These are phyloP conservation scores for Kazachstania sp. DNA, from an alignment of 1,139 yeast species.

Conservation along the genomic window DNA sequence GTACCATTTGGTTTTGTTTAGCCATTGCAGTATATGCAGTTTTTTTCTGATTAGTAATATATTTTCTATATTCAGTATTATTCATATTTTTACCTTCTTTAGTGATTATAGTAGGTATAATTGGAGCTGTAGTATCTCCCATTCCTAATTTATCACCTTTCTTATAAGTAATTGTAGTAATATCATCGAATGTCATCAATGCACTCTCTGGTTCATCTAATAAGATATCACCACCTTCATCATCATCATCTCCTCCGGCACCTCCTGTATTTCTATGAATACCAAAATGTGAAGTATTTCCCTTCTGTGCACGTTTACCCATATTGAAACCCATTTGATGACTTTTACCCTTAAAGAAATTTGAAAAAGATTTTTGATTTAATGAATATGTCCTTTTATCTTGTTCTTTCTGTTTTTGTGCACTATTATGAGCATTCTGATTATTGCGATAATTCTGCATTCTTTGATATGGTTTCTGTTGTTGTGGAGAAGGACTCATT, in stretches of 20 bases:
- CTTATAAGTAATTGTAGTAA: slow-evolving; percentile 52
- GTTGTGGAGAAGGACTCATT: slow-evolving; percentile 7
- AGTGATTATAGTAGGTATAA: slow-evolving; percentile 54
- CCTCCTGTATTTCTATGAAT: slow-evolving; percentile 5
- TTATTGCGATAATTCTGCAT: slow-evolving; percentile 4
- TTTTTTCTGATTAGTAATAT: slow-evolving; percentile 60
- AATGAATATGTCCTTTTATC: slow-evolving; percentile 16
- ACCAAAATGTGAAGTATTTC: slow-evolving; percentile 5
- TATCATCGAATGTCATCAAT: slow-evolving; percentile 52
- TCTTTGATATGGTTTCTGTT: slow-evolving; percentile 15
- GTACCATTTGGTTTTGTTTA: slow-evolving; percentile 19
- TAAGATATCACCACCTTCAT: slow-evolving; percentile 44
- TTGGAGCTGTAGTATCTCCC: slow-evolving; percentile 55
- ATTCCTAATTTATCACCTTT: slow-evolving; percentile 54
- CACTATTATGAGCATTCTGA: slow-evolving; percentile 9
- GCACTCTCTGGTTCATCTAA: slow-evolving; percentile 39
- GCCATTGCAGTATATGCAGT: slow-evolving; percentile 43
- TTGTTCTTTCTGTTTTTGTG: slow-evolving; percentile 5
- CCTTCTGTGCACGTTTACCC: slow-evolving; percentile 1
- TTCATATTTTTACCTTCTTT: slow-evolving; percentile 30
- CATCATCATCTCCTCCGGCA: slow-evolving; percentile 15
- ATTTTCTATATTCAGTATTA: slow-evolving; percentile 59
- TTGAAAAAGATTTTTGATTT: slow-evolving; percentile 19
- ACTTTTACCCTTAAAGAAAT: slow-evolving; percentile 20
- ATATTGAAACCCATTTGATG: slow-evolving; percentile 4